Conservation (phyloP, 2,329 filamentous ascomycete genomes). For the Pyrenophora teres region DNA sequence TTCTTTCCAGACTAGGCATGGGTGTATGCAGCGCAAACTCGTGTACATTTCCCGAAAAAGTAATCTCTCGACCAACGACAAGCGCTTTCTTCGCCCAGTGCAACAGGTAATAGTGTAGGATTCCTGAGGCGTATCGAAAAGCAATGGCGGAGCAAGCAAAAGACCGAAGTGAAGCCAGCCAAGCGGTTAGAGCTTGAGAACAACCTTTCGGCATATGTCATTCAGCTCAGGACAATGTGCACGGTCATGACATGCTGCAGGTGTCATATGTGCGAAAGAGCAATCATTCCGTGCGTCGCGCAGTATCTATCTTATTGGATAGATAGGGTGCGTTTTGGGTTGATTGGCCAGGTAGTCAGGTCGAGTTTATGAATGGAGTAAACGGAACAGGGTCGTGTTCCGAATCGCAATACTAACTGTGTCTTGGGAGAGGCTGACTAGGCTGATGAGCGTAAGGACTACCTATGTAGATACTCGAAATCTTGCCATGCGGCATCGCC, state of each 20-base stretch:
- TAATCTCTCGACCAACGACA: conserved; percentile 7
- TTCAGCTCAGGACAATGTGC: no score
- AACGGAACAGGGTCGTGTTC: no score
- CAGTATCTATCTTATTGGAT: background rate
- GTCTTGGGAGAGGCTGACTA: no score
- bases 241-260: background rate
- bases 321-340: background rate
- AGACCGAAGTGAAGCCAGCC: no score
- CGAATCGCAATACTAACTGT: no score
- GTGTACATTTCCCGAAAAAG: conserved; percentile 1
- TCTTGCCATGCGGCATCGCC: background rate
- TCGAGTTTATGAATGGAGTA: no score
- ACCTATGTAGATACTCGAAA: no score
- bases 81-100: background rate
- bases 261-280: background rate
- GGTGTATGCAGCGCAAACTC: conserved; percentile 1
- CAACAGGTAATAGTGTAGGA: background rate
- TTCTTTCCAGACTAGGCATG: conserved; percentile 6
- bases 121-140: conserved; percentile 1
- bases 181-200: no score
- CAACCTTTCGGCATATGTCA: no score
- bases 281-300: background rate
- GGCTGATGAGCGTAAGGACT: no score
- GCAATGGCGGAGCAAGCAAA: background rate
- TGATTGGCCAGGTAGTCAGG: background rate